Percentiles rank a stretch among this genome's conserved stretches.
phyloP scores from a whole-genome alignment of 352 stramenopile species.

The Phytophthora gonapodyides region DNA sequence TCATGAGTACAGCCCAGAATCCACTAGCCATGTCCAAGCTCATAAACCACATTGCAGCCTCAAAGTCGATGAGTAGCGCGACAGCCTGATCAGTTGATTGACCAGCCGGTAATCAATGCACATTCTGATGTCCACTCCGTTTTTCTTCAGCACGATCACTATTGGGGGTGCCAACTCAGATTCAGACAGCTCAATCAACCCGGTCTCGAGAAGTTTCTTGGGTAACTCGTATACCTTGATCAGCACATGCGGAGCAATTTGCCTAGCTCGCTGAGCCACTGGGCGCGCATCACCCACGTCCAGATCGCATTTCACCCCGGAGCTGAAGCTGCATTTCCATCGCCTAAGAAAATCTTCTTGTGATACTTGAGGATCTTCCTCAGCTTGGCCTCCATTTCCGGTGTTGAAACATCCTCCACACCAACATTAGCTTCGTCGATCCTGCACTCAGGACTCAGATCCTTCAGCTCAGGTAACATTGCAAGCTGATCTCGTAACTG shows the following conservation, averaged over 20 bases:
- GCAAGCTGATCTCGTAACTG: no score
- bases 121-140: constrained; percentile 1
- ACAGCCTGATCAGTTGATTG: constrained; percentile 1
- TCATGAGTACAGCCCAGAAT: no score
- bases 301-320: not conserved
- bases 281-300: constrained; percentile 1
- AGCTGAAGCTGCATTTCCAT: not conserved
- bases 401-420: not conserved
- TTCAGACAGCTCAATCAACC: constrained; percentile 6
- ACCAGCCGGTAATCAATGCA: constrained; percentile 2
- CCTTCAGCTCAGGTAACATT: no score
- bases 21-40: not conserved
- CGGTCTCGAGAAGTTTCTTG: constrained; percentile 3
- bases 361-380: not conserved
- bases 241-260: not conserved
- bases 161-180: not conserved
- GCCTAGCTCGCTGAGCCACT: not conserved
- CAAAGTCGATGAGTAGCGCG: not conserved
- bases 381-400: not conserved
- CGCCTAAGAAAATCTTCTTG: no score
- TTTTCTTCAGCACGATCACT: constrained; percentile 5
- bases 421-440: no score
- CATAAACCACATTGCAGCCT: constrained; percentile 6
- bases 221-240: constrained; percentile 1
- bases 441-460: no score